Conservation (phyloP, 768 basidiomycete species). For the Tulasnella calospora region DNA sequence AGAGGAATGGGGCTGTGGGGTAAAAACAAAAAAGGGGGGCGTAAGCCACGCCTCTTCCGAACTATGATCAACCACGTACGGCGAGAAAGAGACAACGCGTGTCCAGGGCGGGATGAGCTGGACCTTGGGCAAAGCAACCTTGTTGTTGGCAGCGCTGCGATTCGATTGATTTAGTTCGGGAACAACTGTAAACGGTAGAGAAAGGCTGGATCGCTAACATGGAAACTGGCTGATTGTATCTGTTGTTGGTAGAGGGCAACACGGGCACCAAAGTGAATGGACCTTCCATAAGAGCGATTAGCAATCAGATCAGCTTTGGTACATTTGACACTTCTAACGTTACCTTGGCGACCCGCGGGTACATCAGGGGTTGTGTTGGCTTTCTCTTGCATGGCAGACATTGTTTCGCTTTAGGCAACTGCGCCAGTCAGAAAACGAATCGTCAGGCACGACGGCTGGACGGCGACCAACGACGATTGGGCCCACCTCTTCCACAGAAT, state of each 20-base stretch:
- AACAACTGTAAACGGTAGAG: background rate
- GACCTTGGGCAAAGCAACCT: background rate
- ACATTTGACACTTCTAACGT: too few relatives aligned
- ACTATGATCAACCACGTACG: background rate
- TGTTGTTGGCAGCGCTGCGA: background rate
- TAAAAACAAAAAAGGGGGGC: background rate
- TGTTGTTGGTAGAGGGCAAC: background rate
- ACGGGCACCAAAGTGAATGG: background rate
- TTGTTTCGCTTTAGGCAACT: too few relatives aligned
- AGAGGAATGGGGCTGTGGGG: background rate
- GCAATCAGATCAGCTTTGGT: too few relatives aligned
- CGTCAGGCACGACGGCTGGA: too few relatives aligned
- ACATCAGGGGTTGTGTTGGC: too few relatives aligned
- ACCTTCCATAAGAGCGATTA: background rate
- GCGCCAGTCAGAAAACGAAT: too few relatives aligned
- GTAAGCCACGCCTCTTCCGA: background rate
- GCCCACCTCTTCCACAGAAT: too few relatives aligned
- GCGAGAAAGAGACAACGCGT: background rate
- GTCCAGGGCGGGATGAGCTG: background rate
- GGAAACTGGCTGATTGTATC: background rate
- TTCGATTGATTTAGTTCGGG: background rate
- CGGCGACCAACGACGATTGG: too few relatives aligned
- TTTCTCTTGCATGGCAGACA: too few relatives aligned
- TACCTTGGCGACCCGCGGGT: too few relatives aligned
- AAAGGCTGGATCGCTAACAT: background rate